Base-by-base conservation (phyloP, 345 rosid species). In the Hibiscus trionum region DNA sequence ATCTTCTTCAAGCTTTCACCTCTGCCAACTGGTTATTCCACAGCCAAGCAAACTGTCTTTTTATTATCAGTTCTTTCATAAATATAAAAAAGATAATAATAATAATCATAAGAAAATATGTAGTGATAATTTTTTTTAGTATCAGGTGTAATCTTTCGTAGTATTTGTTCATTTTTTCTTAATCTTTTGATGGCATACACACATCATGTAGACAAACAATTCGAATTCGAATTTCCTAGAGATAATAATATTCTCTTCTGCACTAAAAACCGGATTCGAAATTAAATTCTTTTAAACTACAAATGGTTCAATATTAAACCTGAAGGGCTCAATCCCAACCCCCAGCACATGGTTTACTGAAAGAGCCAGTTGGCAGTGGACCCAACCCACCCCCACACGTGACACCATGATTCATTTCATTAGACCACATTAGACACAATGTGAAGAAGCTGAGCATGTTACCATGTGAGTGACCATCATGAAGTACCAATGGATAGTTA, bases 31-130 rank as follows among this genome's bases (percentile, higher is more conserved):
- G 82, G 55, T 84, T 71, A 72, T 77, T 86, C 86, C 78, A 88
- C 90, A 78, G 88, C 85, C 88, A 86, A 82, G 75, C 90, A 88
- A 78, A 85, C 90, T 86, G 88, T 83, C 78, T 73, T 58, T 80
- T 82, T 75, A 76, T 73, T 70, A 86, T 83, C 87, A 88, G 93
- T 77, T 80, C 63, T 37, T 37, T 37, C 44, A 33, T 33, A 33
- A 33, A 33, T 33, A 31, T 31, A 31, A 2, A 31, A 3, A 3
- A 31, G 2, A 31, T 3, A 3, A 31, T 21, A 21, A 21, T 21
- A 31, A 31, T 31, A 31, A 31, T 31, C 3, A 31, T 3, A 31
- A 31, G 33, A 31, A 31, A 31, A 31, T 31, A 31, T 31, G 4
- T 2, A 3, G 0, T 21, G 21, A 21, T 31, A 29, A 31, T 31